Conservation (phyloP, 1,139 yeast species). For the Pichia sp. region DNA sequence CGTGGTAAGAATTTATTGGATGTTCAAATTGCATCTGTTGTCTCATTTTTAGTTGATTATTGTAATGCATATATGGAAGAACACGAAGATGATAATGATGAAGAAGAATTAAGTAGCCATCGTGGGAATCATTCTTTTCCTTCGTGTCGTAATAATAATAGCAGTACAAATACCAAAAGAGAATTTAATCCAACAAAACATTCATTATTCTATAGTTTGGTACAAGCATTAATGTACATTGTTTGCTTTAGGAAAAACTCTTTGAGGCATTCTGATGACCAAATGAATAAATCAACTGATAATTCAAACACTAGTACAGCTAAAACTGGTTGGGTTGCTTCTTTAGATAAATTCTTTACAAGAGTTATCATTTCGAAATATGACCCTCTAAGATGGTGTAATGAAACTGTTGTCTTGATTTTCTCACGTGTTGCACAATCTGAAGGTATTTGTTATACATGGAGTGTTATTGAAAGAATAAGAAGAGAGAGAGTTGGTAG, state of each 20-base stretch:
- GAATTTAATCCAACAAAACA: slow-evolving; percentile 14
- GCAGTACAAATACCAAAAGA: background rate
- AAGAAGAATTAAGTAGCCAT: slow-evolving; percentile 71
- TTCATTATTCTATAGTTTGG: slow-evolving; percentile 75
- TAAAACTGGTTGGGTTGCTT: slow-evolving; percentile 61
- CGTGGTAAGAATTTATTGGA: slow-evolving; percentile 71
- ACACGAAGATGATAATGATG: slow-evolving; percentile 58
- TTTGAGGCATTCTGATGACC: slow-evolving; percentile 33
- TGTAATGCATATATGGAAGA: slow-evolving; percentile 79
- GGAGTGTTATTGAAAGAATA: slow-evolving; percentile 86
- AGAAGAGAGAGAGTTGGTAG: slow-evolving; percentile 51
- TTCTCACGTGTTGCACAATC: slow-evolving; percentile 91
- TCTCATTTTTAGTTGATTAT: slow-evolving; percentile 78
- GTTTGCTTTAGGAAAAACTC: slow-evolving; percentile 79
- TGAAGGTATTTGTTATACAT: slow-evolving; percentile 87
- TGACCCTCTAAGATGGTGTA: slow-evolving; percentile 90
- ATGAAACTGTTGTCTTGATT: slow-evolving; percentile 86
- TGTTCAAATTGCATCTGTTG: slow-evolving; percentile 69
- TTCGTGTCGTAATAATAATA: slow-evolving; percentile 1
- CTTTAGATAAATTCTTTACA: slow-evolving; percentile 79
- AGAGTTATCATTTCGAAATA: slow-evolving; percentile 79
- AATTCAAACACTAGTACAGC: slow-evolving; percentile 4
- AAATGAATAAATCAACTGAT: background rate
- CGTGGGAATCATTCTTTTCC: slow-evolving; percentile 29
- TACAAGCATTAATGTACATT: slow-evolving; percentile 84